phyloP scores from a whole-genome alignment of 2,329 filamentous ascomycete species.

The Pseudogymnoascus destructans region DNA sequence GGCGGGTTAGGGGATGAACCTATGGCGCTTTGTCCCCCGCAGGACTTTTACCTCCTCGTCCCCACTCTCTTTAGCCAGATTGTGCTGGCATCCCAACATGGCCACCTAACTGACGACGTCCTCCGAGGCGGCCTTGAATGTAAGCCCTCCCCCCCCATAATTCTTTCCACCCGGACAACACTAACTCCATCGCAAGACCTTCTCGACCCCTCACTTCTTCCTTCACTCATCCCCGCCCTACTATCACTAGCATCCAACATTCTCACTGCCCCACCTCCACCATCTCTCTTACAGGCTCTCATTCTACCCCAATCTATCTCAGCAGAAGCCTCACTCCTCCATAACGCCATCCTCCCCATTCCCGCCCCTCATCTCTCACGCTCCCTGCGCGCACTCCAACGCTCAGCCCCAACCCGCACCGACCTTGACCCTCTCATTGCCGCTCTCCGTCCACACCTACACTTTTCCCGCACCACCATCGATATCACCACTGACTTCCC shows the following conservation, averaged over 20 bases:
- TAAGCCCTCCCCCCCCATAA: slow-evolving; percentile 32
- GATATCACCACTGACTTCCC: slow-evolving; percentile 26
- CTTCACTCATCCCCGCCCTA: slow-evolving; percentile 61
- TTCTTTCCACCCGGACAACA: slow-evolving; percentile 1
- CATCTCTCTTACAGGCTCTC: slow-evolving; percentile 51
- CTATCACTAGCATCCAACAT: slow-evolving; percentile 50
- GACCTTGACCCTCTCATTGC: slow-evolving; percentile 57
- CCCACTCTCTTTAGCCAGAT: slow-evolving; percentile 67
- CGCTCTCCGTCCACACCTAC: slow-evolving; percentile 45
- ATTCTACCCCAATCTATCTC: slow-evolving; percentile 58
- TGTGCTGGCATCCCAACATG: slow-evolving; percentile 53
- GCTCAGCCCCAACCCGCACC: slow-evolving; percentile 51
- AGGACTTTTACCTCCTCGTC: slow-evolving; percentile 69
- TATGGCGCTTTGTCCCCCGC: slow-evolving; percentile 69
- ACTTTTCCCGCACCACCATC: slow-evolving; percentile 38
- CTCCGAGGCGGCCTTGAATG: slow-evolving; percentile 67
- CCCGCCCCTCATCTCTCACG: slow-evolving; percentile 56
- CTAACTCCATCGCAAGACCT: not conserved
- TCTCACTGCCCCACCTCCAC: not conserved
- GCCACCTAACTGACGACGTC: slow-evolving; percentile 52
- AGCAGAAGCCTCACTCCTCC: slow-evolving; percentile 55
- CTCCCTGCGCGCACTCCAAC: slow-evolving; percentile 52
- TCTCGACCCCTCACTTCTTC: slow-evolving; percentile 32
- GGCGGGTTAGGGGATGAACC: slow-evolving; percentile 65
- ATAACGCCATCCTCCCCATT: slow-evolving; percentile 57